phyloP scores from a whole-genome alignment of 192 early-diverging fungal genomes.

The Gryganskiella cystojenkinii region DNA sequence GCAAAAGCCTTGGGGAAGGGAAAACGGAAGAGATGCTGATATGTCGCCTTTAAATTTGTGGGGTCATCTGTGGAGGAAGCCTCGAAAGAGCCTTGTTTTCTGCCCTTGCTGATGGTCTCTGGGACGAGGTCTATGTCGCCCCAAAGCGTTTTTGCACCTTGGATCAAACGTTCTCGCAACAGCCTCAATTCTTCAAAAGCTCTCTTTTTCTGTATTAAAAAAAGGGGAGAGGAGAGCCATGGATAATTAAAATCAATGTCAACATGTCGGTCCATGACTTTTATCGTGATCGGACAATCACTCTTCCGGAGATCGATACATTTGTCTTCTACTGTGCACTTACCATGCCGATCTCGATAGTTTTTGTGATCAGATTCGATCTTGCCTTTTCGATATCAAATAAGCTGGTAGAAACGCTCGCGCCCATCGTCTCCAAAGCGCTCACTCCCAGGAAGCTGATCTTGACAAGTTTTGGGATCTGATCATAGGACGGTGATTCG shows the following conservation, averaged over 20 bases:
- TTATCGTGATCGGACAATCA: neutral
- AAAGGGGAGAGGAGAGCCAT: neutral
- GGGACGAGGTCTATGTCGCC: neutral
- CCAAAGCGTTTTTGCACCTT: slow-evolving; percentile 28
- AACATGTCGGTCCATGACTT: too few species aligned
- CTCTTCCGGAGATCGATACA: neutral
- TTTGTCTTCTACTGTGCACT: neutral
- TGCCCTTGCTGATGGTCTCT: neutral
- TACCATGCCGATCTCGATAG: slow-evolving; percentile 64
- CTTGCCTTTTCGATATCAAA: slow-evolving; percentile 65
- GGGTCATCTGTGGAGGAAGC: slow-evolving; percentile 14
- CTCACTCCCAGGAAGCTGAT: slow-evolving; percentile 26
- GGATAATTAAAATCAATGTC: neutral
- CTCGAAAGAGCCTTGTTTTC: neutral
- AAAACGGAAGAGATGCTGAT: slow-evolving; percentile 35
- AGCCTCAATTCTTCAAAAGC: slow-evolving; percentile 55
- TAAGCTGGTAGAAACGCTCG: neutral
- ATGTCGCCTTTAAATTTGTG: slow-evolving; percentile 2
- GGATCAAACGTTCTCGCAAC: slow-evolving; percentile 50
- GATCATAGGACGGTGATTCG: slow-evolving; percentile 27
- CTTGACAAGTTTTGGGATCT: slow-evolving; percentile 36
- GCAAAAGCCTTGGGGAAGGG: slow-evolving; percentile 12
- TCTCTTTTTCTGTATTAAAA: slow-evolving; percentile 57
- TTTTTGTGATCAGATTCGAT: slow-evolving; percentile 62
- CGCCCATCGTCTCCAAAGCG: slow-evolving; percentile 16